These are phyloP conservation scores for Ananas comosus DNA, from an alignment of 176 grass and related monocot species.

Conservation along the genomic window DNA sequence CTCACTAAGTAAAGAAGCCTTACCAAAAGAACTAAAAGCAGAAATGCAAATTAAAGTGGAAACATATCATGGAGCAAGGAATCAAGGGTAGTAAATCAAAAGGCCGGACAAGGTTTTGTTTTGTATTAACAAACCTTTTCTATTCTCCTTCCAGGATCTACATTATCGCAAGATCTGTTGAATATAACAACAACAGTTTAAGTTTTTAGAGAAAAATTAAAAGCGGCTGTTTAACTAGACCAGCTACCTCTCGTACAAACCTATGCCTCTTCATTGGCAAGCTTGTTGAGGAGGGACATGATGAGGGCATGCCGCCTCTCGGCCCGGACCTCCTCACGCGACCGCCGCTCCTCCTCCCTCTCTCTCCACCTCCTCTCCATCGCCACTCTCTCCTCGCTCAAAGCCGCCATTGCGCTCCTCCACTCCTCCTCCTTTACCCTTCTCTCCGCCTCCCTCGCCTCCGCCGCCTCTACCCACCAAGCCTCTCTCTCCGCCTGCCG, in stretches of 20 bases:
- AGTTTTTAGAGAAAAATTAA: too few relatives aligned
- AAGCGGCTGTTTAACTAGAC: too few relatives aligned
- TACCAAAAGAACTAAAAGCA: too few relatives aligned
- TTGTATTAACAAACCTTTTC: too few relatives aligned
- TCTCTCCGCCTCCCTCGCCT: constrained; percentile 66
- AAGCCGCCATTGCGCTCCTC: constrained; percentile 51
- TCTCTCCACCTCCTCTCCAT: constrained; percentile 61
- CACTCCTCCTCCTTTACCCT: constrained; percentile 72
- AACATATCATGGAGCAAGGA: too few relatives aligned
- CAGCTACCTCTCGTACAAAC: not conserved
- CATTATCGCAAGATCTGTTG: too few relatives aligned
- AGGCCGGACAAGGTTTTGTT: too few relatives aligned
- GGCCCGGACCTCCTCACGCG: constrained; percentile 63
- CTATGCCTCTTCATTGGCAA: constrained; percentile 34
- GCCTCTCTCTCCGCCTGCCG: constrained; percentile 79
- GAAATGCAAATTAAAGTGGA: too few relatives aligned
- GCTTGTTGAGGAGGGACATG: constrained; percentile 50
- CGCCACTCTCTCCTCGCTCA: constrained; percentile 66
- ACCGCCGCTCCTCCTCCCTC: constrained; percentile 53
- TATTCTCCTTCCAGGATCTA: too few relatives aligned
- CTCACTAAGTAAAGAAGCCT: too few relatives aligned
- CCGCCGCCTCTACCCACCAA: constrained; percentile 62
- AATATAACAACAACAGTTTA: too few relatives aligned
- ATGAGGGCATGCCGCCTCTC: constrained; percentile 65
- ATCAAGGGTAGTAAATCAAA: too few relatives aligned